Conservation (phyloP, 225 moss, liverwort and hornwort species). For the Marchantia polymorpha region DNA sequence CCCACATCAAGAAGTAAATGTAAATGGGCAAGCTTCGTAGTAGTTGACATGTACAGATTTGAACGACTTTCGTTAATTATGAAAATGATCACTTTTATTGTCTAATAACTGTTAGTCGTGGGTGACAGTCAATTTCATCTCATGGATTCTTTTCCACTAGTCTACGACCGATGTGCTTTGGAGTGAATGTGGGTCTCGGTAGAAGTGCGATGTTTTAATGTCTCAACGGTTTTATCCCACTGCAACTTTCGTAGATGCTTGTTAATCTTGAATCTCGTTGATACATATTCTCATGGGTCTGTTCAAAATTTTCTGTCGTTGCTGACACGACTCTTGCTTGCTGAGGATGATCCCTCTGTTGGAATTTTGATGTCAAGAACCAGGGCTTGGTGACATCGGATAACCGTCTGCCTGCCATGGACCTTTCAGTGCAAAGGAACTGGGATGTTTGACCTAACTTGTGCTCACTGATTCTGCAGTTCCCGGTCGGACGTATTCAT, state of each 20-base stretch:
- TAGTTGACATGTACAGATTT: neutral
- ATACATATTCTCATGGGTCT: neutral
- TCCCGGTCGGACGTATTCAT: conserved; percentile 92
- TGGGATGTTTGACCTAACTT: neutral
- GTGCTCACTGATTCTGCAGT: conserved; percentile 41
- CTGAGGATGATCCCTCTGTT: too few species aligned
- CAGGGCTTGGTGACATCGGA: too few species aligned
- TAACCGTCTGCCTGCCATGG: too few species aligned
- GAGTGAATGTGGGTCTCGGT: neutral
- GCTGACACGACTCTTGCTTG: too few species aligned
- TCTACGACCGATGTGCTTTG: neutral
- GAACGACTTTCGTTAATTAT: neutral
- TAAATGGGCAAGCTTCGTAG: neutral
- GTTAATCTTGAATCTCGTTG: neutral
- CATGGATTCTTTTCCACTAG: neutral
- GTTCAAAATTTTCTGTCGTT: too few species aligned
- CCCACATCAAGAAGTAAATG: too few species aligned
- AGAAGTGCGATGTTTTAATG: neutral
- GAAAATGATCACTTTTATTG: neutral
- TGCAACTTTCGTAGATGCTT: neutral
- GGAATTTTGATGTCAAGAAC: too few species aligned
- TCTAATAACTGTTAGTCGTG: neutral
- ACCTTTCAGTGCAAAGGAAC: too few species aligned
- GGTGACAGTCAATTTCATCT: neutral
- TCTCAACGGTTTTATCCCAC: neutral